A percentile compares a stretch with the other conserved stretches of the same genome.
These are phyloP conservation scores for Thalassiosira delicatula DNA, from an alignment of 352 stramenopile genomes.

Conservation along the genomic window DNA sequence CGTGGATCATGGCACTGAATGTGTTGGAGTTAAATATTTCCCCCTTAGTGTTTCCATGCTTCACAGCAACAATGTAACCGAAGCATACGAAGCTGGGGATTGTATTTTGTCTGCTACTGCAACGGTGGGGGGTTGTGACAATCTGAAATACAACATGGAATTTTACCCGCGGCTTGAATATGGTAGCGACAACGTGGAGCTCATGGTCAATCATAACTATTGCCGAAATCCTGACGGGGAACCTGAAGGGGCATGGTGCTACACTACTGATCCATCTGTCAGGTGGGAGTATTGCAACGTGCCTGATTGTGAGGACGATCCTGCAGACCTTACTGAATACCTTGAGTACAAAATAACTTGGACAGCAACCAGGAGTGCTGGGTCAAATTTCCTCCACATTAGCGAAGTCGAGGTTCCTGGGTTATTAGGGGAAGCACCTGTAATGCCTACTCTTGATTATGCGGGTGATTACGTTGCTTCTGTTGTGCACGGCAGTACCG, in stretches of 20 bases:
- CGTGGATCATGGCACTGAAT: background rate
- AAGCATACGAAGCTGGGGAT: background rate
- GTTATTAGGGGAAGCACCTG: slow-evolving; percentile 25
- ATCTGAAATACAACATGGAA: background rate
- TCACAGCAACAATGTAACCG: background rate
- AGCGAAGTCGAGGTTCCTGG: slow-evolving; percentile 56
- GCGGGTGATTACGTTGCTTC: slow-evolving; percentile 32
- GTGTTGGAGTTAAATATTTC: background rate
- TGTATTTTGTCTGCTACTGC: background rate
- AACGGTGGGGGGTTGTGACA: background rate
- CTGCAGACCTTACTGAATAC: slow-evolving; percentile 31
- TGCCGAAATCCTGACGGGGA: slow-evolving; percentile 45
- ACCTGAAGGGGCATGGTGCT: slow-evolving; percentile 34
- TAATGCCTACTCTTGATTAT: slow-evolving; percentile 24
- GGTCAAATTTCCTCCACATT: slow-evolving; percentile 2
- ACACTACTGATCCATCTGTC: slow-evolving; percentile 15
- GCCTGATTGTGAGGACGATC: slow-evolving; percentile 32
- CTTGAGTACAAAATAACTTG: slow-evolving; percentile 59
- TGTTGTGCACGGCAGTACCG: slow-evolving; percentile 11
- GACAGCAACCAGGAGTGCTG: slow-evolving; percentile 30
- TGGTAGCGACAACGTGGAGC: background rate
- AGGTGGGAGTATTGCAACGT: slow-evolving; percentile 31
- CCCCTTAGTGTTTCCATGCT: background rate
- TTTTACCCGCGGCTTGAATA: background rate
- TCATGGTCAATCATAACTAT: slow-evolving; percentile 36